A percentile compares a stretch with the other conserved stretches of the same genome.
Conservation (phyloP, 2,329 filamentous ascomycete species). For the Ophiocordyceps camponoti-leonardi region DNA sequence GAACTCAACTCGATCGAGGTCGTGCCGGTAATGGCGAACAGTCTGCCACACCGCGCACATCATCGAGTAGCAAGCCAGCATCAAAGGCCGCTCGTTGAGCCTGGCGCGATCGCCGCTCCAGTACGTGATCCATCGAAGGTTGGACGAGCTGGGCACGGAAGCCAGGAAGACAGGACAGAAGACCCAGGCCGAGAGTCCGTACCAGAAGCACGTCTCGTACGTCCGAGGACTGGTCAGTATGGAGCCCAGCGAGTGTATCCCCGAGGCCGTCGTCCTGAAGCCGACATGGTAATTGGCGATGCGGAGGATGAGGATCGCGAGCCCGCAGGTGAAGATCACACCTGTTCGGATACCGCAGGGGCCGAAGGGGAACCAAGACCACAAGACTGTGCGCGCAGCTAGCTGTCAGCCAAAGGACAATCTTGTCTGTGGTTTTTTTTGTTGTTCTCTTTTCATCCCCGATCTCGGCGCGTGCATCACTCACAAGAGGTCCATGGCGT, state of each 20-base stretch:
- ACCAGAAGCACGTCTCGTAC: slow-evolving; percentile 57
- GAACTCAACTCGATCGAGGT: slow-evolving; percentile 49
- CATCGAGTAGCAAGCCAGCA: slow-evolving; percentile 54
- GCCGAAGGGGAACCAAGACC: slow-evolving; percentile 75
- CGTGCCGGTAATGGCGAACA: slow-evolving; percentile 48
- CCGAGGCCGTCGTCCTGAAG: slow-evolving; percentile 51
- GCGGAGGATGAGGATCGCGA: slow-evolving; percentile 69
- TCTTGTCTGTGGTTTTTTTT: no score
- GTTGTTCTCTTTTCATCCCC: slow-evolving; percentile 5
- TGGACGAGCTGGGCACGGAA: slow-evolving; percentile 40
- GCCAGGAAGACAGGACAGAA: slow-evolving; percentile 73
- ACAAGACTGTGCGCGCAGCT: slow-evolving; percentile 40
- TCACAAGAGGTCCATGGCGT: slow-evolving; percentile 52
- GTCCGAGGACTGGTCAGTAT: slow-evolving; percentile 42
- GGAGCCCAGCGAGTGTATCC: slow-evolving; percentile 44
- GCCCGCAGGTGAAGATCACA: slow-evolving; percentile 58
- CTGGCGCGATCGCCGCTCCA: slow-evolving; percentile 54
- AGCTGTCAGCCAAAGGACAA: not conserved
- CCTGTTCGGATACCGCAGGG: slow-evolving; percentile 56
- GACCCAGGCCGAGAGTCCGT: slow-evolving; percentile 58
- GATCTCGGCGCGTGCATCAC: slow-evolving; percentile 13
- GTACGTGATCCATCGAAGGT: slow-evolving; percentile 57
- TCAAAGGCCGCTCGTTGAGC: slow-evolving; percentile 76
- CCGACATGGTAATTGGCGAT: slow-evolving; percentile 71
- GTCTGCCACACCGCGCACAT: slow-evolving; percentile 55